Base-by-base conservation (phyloP, 139 green algal species). In the Klebsormidium nitens region DNA sequence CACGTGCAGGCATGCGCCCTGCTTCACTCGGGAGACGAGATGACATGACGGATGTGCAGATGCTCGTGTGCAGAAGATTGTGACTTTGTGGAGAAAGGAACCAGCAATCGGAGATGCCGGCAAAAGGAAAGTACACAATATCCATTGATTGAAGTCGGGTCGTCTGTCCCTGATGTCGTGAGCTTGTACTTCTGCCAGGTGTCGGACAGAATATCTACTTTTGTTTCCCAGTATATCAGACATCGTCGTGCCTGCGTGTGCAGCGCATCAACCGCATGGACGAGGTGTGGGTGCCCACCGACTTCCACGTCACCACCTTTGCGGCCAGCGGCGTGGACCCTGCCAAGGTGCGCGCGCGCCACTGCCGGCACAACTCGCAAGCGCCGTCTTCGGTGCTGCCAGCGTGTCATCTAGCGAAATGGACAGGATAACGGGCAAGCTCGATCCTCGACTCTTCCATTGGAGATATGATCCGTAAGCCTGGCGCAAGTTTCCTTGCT, bases 291-390 rank as follows among this genome's bases (percentile, higher is more conserved):
- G 74, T 81, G 49, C 74, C 74, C 26, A 69, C 74, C 1, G 35
- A 77, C 23, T 92, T 85, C 67, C 71, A 86, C 40, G 23, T 64
- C 17, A 56, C 81, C 0, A 77, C 62, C 39, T 82, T 82, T 58
- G 72, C 65, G 14, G 14, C 14, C 14, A 77, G 37, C 11, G 76
- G 76, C 34, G 76, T 82, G 56, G 2, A 76, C 23, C 23, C 50
- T 11, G 39, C n/a, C 34, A 70, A 68, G 58, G 46, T 73, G 4
- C n/a, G n/a, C n/a, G n/a, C n/a, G 17, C 17, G 17, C 17, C 44
- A 52, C 44, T 28, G 44, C 17, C 17, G 19, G 17, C 17, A 17
- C 17, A 52, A 28, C 44, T 28, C 44, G 44, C 44, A 52, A 17
- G 19, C 44, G 44, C 44, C 17, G 44, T 17, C 44, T 19, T 52